Evolutionary conservation across 495 filamentous ascomycete genomes (phyloP), one percentile per base, ranked within the genome.

Genomic region (Podospora comata): DNA sequence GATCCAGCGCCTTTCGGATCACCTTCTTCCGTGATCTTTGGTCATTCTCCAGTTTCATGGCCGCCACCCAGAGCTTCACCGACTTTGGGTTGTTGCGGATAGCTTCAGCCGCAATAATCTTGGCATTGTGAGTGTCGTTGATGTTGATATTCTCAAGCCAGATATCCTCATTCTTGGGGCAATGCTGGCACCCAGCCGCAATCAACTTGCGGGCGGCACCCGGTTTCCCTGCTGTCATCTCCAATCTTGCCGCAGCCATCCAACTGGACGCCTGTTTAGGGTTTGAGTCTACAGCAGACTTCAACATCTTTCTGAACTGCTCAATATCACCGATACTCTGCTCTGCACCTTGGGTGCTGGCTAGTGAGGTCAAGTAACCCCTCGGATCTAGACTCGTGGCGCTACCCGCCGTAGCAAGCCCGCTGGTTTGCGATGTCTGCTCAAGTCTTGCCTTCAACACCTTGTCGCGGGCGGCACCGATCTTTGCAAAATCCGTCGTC

Each of bases 401-500:
- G 66, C 88, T 96, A 34, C 95, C 95, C 1, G 86, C 81, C 5
- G 90, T 85, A 54, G 93, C 91, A n/a, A 86, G 85, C 13, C 87
- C 88, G 55, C 81, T 82, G 30, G 84, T 90, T 64, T 89, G 83
- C 11, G 92, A 93, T 54, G 93, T 93, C 76, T 96, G 91, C 72
- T 98, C 95, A 9, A 99, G 85, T 64, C 91, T 86, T 13, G 97
- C 95, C 72, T 95, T 87, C 20, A 99, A 85, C 4, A 97, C 94
- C 76, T 94, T 96, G 79, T 97, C 92, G 80, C 94, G 87, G 55
- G 95, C 95, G 44, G 92, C 92, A 74, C 96, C 95, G 69, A 99
- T 97, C 74, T 97, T 90, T n/a, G 93, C 93, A 74, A 99, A 99
- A 74, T 99, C 96, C 18, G 94, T 98, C 85, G 96, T 92, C 3